Evolutionary conservation across 1,284 basidiomycete species (phyloP).

Genomic region (Apiotrichum porosum): DNA sequence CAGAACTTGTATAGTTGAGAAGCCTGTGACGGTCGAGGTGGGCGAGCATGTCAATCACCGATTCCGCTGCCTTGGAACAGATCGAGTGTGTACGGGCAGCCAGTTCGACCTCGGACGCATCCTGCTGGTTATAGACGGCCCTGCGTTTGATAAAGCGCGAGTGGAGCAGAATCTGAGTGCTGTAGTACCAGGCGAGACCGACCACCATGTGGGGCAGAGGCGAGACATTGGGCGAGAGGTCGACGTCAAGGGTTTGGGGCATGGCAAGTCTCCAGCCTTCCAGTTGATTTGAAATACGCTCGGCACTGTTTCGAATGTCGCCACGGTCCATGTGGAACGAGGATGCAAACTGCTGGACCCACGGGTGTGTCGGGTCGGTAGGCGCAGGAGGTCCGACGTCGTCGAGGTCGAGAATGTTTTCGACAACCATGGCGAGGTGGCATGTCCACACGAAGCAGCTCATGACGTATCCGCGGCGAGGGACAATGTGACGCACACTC

Average conservation of each 20-base stretch:
- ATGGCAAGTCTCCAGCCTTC: slow-evolving; percentile 27
- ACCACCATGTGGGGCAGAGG: slow-evolving; percentile 40
- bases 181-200: slow-evolving; percentile 37
- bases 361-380: neutral
- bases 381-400: slow-evolving; percentile 16
- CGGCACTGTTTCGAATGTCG: slow-evolving; percentile 6
- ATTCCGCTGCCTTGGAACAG: slow-evolving; percentile 38
- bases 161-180: slow-evolving; percentile 35
- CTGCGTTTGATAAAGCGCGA: slow-evolving; percentile 33
- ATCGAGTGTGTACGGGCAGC: slow-evolving; percentile 18
- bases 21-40: slow-evolving; percentile 33
- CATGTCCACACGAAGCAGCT: slow-evolving; percentile 43
- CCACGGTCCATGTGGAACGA: neutral
- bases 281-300: slow-evolving; percentile 21
- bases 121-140: neutral
- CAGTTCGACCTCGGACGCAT: slow-evolving; percentile 6
- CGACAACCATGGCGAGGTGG: slow-evolving; percentile 40
- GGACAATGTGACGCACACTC: slow-evolving; percentile 25
- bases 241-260: slow-evolving; percentile 25
- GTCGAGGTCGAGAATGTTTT: slow-evolving; percentile 41
- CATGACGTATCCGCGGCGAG: slow-evolving; percentile 31
- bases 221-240: slow-evolving; percentile 15
- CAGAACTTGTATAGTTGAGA: slow-evolving; percentile 30
- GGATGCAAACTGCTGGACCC: slow-evolving; percentile 3
- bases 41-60: slow-evolving; percentile 31